Base-by-base conservation (phyloP, 768 basidiomycete genomes). In the Tricholoma terreum region DNA sequence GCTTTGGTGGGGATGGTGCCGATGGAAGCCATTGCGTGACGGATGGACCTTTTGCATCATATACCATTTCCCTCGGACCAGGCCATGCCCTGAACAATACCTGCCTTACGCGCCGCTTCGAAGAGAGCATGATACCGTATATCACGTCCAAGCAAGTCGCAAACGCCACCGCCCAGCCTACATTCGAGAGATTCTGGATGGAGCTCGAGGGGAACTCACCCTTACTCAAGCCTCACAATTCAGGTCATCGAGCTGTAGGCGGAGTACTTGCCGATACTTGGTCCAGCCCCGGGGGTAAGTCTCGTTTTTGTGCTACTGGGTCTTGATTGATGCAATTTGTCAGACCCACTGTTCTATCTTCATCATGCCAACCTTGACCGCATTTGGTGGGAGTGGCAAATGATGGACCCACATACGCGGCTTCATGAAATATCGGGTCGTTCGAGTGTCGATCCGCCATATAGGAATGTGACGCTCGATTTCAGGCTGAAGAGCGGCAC, bases 381-480 rank as follows among this genome's bases (percentile, higher is more conserved):
- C n/a, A 64, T 78, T 1, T 77, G 75, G 75, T 75, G 73, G 74
- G 43, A 61, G 7, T 78, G 77, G 77, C 73, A 74, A 43, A 57
- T 59, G 24, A 54, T 63, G 42, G 60, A 71, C 27, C 55, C 60
- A 2, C 55, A 57, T 0, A 57, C 55, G 4, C 70, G 73, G n/a
- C 50, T 76, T 5, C 66, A 65, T 21, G 70, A 73, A 9, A 70
- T 77, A 2, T 72, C 75, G 5, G 75, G 75, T n/a, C 69, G 67
- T 7, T 63, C 73, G 14, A 67, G 63, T 0, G 59, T 61, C 19
- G 45, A 54, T 6, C 69, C 73, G 19, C 73, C 74, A 0, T 68
- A 64, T 35, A 48, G 53, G 10, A 66, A 73, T 30, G 67, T 75
- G 19, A 74, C 74, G 0, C 59, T 77, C 24, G 68, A 72, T 38